Conservation (phyloP, 2,329 filamentous ascomycete genomes). For the Pseudomassariella vexata region DNA sequence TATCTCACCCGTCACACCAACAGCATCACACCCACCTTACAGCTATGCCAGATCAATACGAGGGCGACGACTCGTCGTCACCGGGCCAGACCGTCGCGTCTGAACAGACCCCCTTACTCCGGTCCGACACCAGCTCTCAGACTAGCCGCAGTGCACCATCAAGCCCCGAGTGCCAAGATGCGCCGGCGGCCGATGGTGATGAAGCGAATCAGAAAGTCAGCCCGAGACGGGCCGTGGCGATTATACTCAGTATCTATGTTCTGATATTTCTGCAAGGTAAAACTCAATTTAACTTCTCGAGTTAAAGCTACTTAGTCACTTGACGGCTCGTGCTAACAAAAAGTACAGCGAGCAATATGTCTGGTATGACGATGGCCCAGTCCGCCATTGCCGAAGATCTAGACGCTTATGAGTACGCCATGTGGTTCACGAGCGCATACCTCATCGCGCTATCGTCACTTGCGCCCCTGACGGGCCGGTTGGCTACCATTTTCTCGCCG, state of each 20-base stretch:
- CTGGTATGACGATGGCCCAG: constrained; percentile 75
- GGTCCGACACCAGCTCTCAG: constrained; percentile 12
- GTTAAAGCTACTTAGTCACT: not conserved
- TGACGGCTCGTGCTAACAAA: too few species aligned
- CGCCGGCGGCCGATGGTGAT: constrained; percentile 9
- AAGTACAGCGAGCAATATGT: constrained; percentile 59
- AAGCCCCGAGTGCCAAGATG: not conserved
- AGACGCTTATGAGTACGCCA: constrained; percentile 64
- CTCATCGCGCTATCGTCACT: constrained; percentile 57
- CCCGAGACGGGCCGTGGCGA: constrained; percentile 31
- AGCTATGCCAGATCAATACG: constrained; percentile 3
- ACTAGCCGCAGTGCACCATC: constrained; percentile 8
- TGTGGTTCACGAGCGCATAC: constrained; percentile 79
- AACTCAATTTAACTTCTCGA: constrained; percentile 5
- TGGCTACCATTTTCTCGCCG: constrained; percentile 70
- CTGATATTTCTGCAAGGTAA: constrained; percentile 57
- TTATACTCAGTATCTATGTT: constrained; percentile 47
- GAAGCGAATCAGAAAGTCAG: constrained; percentile 23
- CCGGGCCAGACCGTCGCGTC: constrained; percentile 10
- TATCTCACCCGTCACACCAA: not conserved
- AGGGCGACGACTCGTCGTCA: constrained; percentile 10
- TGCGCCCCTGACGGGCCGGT: constrained; percentile 64
- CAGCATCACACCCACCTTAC: too few species aligned
- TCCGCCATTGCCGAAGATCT: constrained; percentile 70
- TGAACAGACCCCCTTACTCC: constrained; percentile 22